Evolutionary conservation across 495 filamentous ascomycete species (phyloP).

Genomic region (Podospora didyma): DNA sequence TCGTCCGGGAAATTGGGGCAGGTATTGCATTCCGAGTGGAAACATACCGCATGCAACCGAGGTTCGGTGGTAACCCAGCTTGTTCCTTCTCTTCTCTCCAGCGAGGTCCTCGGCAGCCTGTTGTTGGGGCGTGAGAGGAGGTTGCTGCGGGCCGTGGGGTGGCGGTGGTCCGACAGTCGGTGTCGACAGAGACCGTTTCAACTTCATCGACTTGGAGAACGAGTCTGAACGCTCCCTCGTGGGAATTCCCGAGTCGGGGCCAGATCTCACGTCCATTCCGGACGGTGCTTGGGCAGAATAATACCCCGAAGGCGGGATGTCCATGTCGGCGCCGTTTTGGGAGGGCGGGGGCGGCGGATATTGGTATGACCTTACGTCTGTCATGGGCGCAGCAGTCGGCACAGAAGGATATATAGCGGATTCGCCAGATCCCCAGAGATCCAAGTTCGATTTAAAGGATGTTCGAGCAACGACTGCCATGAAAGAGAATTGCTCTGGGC

Average conservation of each 20-base stretch:
- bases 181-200: slow-evolving; percentile 64
- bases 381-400: slow-evolving; percentile 36
- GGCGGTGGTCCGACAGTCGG: slow-evolving; percentile 58
- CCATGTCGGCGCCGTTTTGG: slow-evolving; percentile 41
- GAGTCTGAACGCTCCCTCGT: slow-evolving; percentile 34
- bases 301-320: slow-evolving; percentile 38
- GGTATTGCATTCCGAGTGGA: slow-evolving; percentile 2
- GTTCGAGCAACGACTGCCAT: slow-evolving; percentile 33
- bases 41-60: slow-evolving; percentile 94
- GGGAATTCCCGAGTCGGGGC: slow-evolving; percentile 29
- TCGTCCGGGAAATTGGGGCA: not conserved
- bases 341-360: slow-evolving; percentile 44
- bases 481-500: slow-evolving; percentile 22
- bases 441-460: slow-evolving; percentile 27
- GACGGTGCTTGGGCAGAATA: slow-evolving; percentile 39
- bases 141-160: slow-evolving; percentile 30
- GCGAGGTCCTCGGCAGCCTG: slow-evolving; percentile 37
- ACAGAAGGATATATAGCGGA: slow-evolving; percentile 30
- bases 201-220: slow-evolving; percentile 36
- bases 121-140: slow-evolving; percentile 23
- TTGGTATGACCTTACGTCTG: slow-evolving; percentile 51
- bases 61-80: slow-evolving; percentile 93
- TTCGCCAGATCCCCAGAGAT: slow-evolving; percentile 28
- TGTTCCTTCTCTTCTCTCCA: slow-evolving; percentile 88
- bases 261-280: slow-evolving; percentile 35